Evolutionary conservation across 495 filamentous ascomycete genomes (phyloP).

Genomic region (Penicillium samsonianum): DNA sequence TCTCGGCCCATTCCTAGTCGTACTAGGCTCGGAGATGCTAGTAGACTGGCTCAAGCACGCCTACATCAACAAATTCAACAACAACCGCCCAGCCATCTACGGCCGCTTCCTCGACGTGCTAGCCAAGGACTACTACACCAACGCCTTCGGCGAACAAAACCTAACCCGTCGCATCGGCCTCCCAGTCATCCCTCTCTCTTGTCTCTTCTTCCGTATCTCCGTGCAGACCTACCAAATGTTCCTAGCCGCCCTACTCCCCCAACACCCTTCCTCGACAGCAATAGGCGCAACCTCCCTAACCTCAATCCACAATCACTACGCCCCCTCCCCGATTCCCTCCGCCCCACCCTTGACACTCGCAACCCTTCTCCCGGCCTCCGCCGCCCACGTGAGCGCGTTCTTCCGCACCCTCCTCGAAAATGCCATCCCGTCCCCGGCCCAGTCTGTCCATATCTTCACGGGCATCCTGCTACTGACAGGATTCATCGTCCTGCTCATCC

Average conservation of each 20-base stretch:
- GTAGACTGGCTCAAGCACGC: conserved; percentile 98
- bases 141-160: conserved; percentile 88
- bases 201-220: conserved; percentile 91
- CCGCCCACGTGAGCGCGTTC: conserved; percentile 37
- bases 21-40: conserved; percentile 92
- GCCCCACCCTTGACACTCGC: conserved; percentile 40
- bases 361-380: conserved; percentile 38
- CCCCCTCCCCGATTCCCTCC: conserved; percentile 32
- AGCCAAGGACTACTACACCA: conserved; percentile 96
- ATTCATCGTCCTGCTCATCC: conserved; percentile 73
- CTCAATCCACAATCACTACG: conserved; percentile 57
- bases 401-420: conserved; percentile 46
- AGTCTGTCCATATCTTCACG: conserved; percentile 54
- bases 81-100: conserved; percentile 86
- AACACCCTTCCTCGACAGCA: conserved; percentile 69
- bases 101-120: conserved; percentile 85
- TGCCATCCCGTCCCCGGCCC: conserved; percentile 47
- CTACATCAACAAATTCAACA: conserved; percentile 98
- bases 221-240: conserved; percentile 99
- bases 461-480: conserved; percentile 75
- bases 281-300: conserved; percentile 64
- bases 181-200: conserved; percentile 87
- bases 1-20: conserved; percentile 85
- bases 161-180: conserved; percentile 88
- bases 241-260: conserved; percentile 77